Evolutionary conservation across 83 land plant genomes (phyloP), one percentile per base, ranked within the genome.

Genomic region (Thuja plicata): DNA sequence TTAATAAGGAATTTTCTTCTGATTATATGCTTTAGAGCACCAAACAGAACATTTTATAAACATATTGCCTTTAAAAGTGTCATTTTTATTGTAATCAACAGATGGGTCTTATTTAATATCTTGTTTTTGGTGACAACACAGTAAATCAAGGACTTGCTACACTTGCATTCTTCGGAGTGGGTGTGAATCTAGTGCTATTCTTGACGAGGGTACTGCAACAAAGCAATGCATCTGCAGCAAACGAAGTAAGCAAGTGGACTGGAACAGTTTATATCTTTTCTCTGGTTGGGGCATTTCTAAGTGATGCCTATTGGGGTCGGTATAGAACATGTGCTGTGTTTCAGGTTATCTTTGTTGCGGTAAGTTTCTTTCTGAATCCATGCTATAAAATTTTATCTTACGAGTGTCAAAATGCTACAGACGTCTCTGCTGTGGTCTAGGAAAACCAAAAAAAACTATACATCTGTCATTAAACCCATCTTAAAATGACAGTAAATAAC

Each of bases 221-320:
- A 85, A 89, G 92, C 62, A 94, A 91, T 78, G 96, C 95, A 24
- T 73, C 70, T 19, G 98, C 99, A 27, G 99, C 98, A 40, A 94
- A 93, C 90, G 95, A 89, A 84, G 96, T 95, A n/a, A 97, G 94
- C 95, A 95, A 93, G 50, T 97, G 97, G 98, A 91, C 95, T 13
- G 99, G 99, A 15, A 93, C 97, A 4, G 94, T 93, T 8, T 94
- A 94, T 84, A 81, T 97, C 54, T 93, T 92, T 88, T 94, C 97
- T 12, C 91, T 97, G 0, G 62, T 96, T 8, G 99, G 96, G 15
- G 99, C 99, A 4, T 97, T 96, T 85, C 88, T 97, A 76, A 96
- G 97, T 73, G 99, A 97, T 89, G 93, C 99, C 5, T 96, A 93
- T 87, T 91, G 95, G 92, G 99, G 99, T 27, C 90, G 96, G 46